A percentile compares a stretch with the other conserved stretches of the same genome.
Evolutionary conservation across 768 basidiomycete genomes (phyloP).

Genomic region (Tylopilus sp.): DNA sequence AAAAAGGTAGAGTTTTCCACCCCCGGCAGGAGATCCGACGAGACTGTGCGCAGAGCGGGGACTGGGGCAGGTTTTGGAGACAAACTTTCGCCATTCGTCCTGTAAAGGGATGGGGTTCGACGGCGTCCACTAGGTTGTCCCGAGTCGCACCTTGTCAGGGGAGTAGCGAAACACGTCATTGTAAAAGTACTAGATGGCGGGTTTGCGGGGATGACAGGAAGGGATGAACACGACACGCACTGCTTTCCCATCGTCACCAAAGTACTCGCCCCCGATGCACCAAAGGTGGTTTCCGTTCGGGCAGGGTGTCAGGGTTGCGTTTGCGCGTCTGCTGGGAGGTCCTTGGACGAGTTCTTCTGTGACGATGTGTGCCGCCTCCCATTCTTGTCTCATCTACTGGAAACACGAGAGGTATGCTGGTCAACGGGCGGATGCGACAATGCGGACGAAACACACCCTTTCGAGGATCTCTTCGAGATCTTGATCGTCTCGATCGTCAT

Average conservation of each 20-base stretch:
- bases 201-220: neutral
- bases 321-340: constrained; percentile 79
- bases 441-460: constrained; percentile 41
- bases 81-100: constrained; percentile 88
- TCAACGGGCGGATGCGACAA: neutral
- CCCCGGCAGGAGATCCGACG: constrained; percentile 67
- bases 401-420: constrained; percentile 1
- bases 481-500: constrained; percentile 63
- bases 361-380: constrained; percentile 80
- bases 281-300: constrained; percentile 80
- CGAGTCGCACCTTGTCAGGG: constrained; percentile 61
- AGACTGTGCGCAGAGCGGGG: constrained; percentile 87
- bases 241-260: constrained; percentile 80
- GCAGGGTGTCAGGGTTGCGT: constrained; percentile 77
- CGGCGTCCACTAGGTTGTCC: neutral
- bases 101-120: constrained; percentile 16
- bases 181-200: constrained; percentile 66
- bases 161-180: constrained; percentile 85
- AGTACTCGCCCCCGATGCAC: constrained; percentile 86
- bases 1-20: constrained; percentile 83
- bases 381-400: constrained; percentile 75
- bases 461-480: constrained; percentile 85
- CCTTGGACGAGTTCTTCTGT: constrained; percentile 82
- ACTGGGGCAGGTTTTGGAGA: constrained; percentile 81
- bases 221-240: constrained; percentile 36